Evolutionary conservation across 805 yeast genomes (phyloP).

Genomic region (Pichia rugopelliculosa): DNA sequence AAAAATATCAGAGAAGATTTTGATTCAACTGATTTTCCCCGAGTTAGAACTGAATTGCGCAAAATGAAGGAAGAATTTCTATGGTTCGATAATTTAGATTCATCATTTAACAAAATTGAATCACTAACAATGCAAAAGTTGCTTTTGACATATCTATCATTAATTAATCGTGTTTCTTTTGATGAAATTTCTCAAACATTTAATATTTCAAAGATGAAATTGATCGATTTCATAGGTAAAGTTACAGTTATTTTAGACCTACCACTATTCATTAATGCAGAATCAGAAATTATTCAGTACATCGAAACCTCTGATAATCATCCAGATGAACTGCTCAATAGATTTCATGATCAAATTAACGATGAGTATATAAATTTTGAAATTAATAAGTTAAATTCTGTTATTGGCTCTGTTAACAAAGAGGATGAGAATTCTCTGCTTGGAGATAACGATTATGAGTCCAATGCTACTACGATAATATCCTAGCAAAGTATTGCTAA

Average conservation of each 20-base stretch:
- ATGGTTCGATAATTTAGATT: background rate
- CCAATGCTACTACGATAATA: background rate
- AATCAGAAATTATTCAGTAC: constrained; percentile 11
- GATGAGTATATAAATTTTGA: constrained; percentile 12
- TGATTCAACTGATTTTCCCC: constrained; percentile 1
- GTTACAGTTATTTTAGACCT: constrained; percentile 20
- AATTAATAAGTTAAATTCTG: background rate
- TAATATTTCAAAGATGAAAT: background rate
- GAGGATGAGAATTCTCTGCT: too few species aligned
- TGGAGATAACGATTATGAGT: too few species aligned
- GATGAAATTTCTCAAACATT: background rate
- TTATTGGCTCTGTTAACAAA: background rate
- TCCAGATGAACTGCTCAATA: background rate
- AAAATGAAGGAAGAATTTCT: background rate
- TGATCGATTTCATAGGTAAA: background rate
- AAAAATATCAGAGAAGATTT: constrained; percentile 20
- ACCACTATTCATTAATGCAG: constrained; percentile 20
- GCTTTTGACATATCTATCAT: constrained; percentile 28
- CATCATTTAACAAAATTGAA: background rate
- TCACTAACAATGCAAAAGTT: constrained; percentile 25
- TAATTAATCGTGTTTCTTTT: constrained; percentile 11
- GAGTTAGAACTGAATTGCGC: background rate
- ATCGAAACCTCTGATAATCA: background rate
- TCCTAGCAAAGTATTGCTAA: too few species aligned
- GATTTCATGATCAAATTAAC: constrained; percentile 7